Conservation (phyloP, 1,284 basidiomycete genomes). For the Apiotrichum gracile region DNA sequence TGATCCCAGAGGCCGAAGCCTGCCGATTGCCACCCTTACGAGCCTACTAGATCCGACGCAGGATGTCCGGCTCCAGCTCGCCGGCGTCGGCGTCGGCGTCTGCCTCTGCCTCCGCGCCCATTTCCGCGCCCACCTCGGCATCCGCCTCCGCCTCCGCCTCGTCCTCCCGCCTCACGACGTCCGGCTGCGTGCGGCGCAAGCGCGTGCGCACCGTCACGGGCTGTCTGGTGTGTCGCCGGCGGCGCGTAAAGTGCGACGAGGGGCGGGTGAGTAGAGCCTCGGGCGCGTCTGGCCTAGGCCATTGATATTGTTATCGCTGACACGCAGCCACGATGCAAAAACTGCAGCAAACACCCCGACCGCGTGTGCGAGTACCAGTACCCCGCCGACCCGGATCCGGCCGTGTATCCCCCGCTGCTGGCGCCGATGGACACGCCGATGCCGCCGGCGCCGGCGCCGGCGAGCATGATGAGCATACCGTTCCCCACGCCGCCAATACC, state of each 20-base stretch:
- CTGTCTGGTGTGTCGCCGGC: conserved; percentile 4
- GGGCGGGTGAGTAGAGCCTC: background rate
- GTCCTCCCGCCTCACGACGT: background rate
- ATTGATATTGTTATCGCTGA: background rate
- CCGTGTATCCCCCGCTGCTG: background rate
- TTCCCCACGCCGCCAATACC: background rate
- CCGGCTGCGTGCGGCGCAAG: conserved; percentile 2
- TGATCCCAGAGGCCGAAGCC: too few relatives aligned
- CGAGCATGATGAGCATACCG: too few relatives aligned
- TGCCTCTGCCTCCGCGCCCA: background rate
- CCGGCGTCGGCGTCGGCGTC: background rate
- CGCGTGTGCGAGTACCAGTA: conserved; percentile 9
- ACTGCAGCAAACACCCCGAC: conserved; percentile 5
- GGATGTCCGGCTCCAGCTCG: background rate
- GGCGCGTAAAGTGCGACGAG: conserved; percentile 9
- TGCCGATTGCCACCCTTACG: too few relatives aligned
- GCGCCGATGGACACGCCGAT: background rate
- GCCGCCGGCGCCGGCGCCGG: too few relatives aligned
- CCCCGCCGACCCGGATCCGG: background rate
- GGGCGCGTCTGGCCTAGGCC: too few relatives aligned
- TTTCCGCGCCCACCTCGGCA: background rate
- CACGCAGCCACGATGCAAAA: conserved; percentile 2
- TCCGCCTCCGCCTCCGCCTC: background rate
- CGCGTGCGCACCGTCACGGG: conserved; percentile 9
- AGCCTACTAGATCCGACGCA: too few relatives aligned